These are phyloP conservation scores for Trametes hirsuta DNA, from an alignment of 1,284 basidiomycete genomes.

Conservation along the genomic window DNA sequence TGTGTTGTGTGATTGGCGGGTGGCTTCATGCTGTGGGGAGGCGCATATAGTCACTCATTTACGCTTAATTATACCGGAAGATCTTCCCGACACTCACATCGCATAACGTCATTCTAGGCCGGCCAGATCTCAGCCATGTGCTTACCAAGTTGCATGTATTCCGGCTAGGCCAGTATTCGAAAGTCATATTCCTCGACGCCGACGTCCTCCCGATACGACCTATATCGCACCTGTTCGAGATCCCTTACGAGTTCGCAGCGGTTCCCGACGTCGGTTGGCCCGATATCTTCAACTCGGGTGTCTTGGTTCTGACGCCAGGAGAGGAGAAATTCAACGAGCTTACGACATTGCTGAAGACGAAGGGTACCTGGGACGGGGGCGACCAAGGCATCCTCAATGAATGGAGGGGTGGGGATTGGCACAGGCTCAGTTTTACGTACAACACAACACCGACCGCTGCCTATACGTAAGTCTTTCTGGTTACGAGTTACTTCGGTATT, in stretches of 20 bases:
- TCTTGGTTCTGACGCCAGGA: constrained; percentile 86
- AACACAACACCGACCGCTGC: constrained; percentile 98
- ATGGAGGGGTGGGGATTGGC: constrained; percentile 87
- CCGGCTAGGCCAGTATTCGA: constrained; percentile 85
- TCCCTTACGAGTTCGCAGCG: constrained; percentile 82
- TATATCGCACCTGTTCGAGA: constrained; percentile 84
- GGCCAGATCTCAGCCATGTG: constrained; percentile 89
- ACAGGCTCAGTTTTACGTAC: constrained; percentile 92
- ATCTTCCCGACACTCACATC: constrained; percentile 2
- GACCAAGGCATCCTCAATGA: constrained; percentile 97
- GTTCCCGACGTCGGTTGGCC: constrained; percentile 98
- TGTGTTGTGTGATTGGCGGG: not conserved
- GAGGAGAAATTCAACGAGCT: constrained; percentile 83
- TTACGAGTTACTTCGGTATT: constrained; percentile 20
- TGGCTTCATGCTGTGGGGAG: not conserved
- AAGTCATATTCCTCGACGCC: constrained; percentile 94
- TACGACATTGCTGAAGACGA: constrained; percentile 65
- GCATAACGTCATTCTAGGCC: constrained; percentile 58
- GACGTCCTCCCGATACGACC: constrained; percentile 91
- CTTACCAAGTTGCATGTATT: constrained; percentile 97
- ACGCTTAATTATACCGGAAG: not conserved
- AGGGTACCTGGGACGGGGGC: constrained; percentile 95
- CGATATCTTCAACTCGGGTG: constrained; percentile 97
- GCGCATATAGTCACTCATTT: constrained; percentile 16
- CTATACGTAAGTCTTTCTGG: constrained; percentile 76